phyloP scores from a whole-genome alignment of 2,329 filamentous ascomycete genomes.

The Fusarium haematococcum region DNA sequence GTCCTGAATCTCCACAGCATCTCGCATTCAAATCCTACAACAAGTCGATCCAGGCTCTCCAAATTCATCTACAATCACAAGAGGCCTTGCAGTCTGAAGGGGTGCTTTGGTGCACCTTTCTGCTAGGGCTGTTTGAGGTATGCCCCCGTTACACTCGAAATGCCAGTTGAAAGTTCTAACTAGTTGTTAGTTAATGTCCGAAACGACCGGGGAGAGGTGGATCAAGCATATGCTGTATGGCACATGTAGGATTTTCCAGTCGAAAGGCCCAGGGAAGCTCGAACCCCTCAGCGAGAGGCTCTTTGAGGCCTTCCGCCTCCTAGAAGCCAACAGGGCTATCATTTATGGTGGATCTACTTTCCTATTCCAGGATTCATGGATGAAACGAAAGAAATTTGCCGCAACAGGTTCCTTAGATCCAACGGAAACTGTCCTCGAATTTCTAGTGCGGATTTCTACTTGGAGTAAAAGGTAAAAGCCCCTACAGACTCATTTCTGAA shows the following conservation, averaged over 20 bases:
- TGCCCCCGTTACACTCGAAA: too few species aligned
- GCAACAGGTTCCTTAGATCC: rapidly evolving
- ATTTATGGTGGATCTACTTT: conserved; percentile 41
- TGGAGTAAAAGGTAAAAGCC: conserved; percentile 35
- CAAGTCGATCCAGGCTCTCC: conserved; percentile 30
- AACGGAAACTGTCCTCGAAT: background rate
- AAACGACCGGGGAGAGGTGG: conserved; percentile 42
- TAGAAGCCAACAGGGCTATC: conserved; percentile 43
- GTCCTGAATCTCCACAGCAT: background rate
- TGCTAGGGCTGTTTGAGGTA: conserved; percentile 46
- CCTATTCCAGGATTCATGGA: conserved; percentile 21
- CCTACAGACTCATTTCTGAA: rapidly evolving
- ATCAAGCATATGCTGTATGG: conserved; percentile 45
- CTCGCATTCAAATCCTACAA: conserved; percentile 36
- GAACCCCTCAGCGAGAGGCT: conserved; percentile 21
- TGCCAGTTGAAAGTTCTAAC: background rate
- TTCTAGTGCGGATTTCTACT: conserved; percentile 28
- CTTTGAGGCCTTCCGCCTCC: conserved; percentile 32
- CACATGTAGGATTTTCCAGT: conserved; percentile 38
- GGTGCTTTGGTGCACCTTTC: conserved; percentile 42
- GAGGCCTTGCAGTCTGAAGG: conserved; percentile 4
- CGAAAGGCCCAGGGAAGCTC: background rate
- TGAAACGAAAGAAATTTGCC: rapidly evolving
- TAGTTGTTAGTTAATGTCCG: conserved; percentile 39
- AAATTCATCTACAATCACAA: conserved; percentile 1